Conservation (phyloP, 257 asterid genomes). For the Anisodus tanguticus region DNA sequence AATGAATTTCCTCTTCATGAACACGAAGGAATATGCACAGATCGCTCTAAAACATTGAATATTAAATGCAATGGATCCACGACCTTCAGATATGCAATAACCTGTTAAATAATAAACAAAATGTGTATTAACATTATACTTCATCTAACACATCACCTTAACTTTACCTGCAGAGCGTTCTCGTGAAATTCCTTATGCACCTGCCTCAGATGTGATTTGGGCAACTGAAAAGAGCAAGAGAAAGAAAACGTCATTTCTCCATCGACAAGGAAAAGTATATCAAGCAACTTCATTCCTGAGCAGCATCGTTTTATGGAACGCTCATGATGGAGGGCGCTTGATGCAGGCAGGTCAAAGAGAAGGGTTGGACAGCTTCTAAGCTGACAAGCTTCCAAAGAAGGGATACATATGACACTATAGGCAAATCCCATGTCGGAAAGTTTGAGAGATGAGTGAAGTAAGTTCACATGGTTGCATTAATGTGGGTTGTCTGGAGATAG, state of each 20-base stretch:
- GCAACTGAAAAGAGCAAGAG: slow-evolving; percentile 54
- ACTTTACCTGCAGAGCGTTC: slow-evolving; percentile 60
- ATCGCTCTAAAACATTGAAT: not conserved
- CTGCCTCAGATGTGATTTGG: slow-evolving; percentile 76
- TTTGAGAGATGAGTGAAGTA: not conserved
- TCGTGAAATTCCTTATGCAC: slow-evolving; percentile 77
- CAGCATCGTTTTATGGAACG: not conserved
- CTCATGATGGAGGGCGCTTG: not conserved
- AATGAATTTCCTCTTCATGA: not conserved
- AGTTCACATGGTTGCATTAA: not conserved
- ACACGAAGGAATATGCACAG: not conserved
- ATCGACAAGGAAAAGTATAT: not conserved
- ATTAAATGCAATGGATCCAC: not conserved
- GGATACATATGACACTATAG: not conserved
- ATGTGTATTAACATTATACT: not conserved
- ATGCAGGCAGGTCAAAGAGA: not conserved
- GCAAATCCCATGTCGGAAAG: not conserved
- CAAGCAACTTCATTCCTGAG: not conserved
- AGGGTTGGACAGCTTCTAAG: not conserved
- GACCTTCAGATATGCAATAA: not conserved
- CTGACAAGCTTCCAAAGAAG: not conserved
- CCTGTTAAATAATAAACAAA: slow-evolving; percentile 1
- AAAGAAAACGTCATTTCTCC: not conserved
- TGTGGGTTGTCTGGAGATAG: too few relatives aligned
- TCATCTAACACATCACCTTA: slow-evolving; percentile 24